These are phyloP conservation scores for Speleostelium caveatum DNA, from an alignment of 78 protist species.

Conservation along the genomic window DNA sequence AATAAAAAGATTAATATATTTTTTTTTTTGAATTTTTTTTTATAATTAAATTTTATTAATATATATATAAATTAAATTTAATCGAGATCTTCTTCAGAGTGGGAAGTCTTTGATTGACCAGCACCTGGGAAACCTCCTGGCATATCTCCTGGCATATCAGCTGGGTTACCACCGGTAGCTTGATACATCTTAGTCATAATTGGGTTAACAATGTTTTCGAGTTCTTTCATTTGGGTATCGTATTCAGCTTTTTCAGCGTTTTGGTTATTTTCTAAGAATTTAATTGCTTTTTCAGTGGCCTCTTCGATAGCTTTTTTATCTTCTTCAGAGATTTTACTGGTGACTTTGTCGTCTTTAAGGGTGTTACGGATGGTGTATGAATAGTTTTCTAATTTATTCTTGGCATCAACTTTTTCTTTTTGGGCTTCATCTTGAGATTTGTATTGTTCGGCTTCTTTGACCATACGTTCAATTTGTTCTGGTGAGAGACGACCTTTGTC, in stretches of 20 bases:
- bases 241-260: slow-evolving; percentile 92
- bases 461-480: slow-evolving; percentile 98
- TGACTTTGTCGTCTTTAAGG: slow-evolving; percentile 70
- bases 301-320: slow-evolving; percentile 89
- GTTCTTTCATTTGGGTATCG: slow-evolving; percentile 91
- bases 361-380: slow-evolving; percentile 85
- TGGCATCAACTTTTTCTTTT: slow-evolving; percentile 86
- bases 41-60: too few species aligned
- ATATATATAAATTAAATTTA: neutral
- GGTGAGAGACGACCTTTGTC: slow-evolving; percentile 95
- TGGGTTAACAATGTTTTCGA: slow-evolving; percentile 93
- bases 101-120: neutral
- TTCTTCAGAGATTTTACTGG: slow-evolving; percentile 90
- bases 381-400: slow-evolving; percentile 93
- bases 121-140: slow-evolving; percentile 84
- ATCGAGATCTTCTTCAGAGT: slow-evolving; percentile 27
- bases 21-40: neutral
- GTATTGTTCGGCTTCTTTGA: slow-evolving; percentile 94
- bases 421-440: slow-evolving; percentile 90
- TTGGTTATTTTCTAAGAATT: slow-evolving; percentile 88
- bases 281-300: slow-evolving; percentile 90
- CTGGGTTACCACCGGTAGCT: slow-evolving; percentile 80
- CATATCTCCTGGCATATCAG: slow-evolving; percentile 88
- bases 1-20: too few species aligned
- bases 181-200: slow-evolving; percentile 94